A percentile compares a stretch with the other conserved stretches of the same genome.
These are phyloP conservation scores for Byssothecium circinans DNA, from an alignment of 2,329 filamentous ascomycete species.

Conservation along the genomic window DNA sequence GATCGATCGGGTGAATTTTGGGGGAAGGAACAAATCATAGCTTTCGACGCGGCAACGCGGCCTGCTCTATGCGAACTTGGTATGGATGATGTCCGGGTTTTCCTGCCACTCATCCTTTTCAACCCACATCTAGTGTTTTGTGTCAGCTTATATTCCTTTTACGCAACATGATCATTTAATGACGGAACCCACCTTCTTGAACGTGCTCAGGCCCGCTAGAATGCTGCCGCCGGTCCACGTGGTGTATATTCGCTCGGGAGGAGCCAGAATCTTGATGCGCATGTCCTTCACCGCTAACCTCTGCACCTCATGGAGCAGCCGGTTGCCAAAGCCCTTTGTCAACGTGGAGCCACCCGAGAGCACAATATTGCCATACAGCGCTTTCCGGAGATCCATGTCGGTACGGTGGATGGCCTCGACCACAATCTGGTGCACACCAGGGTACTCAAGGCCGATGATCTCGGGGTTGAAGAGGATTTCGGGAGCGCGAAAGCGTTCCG, in stretches of 20 bases:
- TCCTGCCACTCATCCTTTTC: constrained; percentile 99
- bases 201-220: constrained; percentile 92
- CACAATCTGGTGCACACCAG: constrained; percentile 95
- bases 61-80: constrained; percentile 78
- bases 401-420: constrained; percentile 94
- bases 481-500: constrained; percentile 91
- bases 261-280: constrained; percentile 98
- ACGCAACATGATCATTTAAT: constrained; percentile 11
- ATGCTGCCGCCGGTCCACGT: constrained; percentile 99
- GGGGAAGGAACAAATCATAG: constrained; percentile 16
- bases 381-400: constrained; percentile 92
- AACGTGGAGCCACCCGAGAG: constrained; percentile 93
- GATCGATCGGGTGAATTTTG: too few relatives aligned
- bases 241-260: constrained; percentile 95
- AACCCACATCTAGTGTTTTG: constrained; percentile 89
- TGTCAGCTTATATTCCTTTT: constrained; percentile 25
- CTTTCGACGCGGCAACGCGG: constrained; percentile 22
- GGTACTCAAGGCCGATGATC: constrained; percentile 94
- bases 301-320: constrained; percentile 89
- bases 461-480: constrained; percentile 98
- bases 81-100: constrained; percentile 98
- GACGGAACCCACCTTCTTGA: constrained; percentile 76
- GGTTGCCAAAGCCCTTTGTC: constrained; percentile 95
- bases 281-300: constrained; percentile 95
- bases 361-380: constrained; percentile 94